phyloP scores from a whole-genome alignment of 768 basidiomycete genomes.

The Cantharellus anzutake region DNA sequence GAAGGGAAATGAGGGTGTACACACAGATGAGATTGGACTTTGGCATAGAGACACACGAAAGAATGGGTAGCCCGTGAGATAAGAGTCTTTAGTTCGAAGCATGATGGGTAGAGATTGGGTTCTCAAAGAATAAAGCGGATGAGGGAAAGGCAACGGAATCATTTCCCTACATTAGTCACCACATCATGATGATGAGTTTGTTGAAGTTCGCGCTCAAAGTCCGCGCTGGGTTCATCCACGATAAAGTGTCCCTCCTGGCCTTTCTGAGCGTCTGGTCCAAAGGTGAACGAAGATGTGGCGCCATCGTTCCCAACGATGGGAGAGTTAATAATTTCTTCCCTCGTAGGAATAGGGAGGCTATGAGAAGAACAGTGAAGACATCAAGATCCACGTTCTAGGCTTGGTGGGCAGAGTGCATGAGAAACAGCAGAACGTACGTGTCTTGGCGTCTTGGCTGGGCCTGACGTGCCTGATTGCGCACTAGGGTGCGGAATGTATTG shows the following conservation, averaged over 20 bases:
- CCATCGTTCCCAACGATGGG: slow-evolving; percentile 54
- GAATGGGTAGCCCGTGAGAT: too few species aligned
- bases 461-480: slow-evolving; percentile 63
- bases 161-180: too few species aligned
- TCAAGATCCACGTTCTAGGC: neutral
- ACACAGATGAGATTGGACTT: too few species aligned
- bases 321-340: slow-evolving; percentile 65
- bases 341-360: slow-evolving; percentile 60
- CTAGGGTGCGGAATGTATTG: slow-evolving; percentile 70
- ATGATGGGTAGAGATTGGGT: too few species aligned
- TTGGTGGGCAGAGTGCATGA: neutral
- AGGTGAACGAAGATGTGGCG: slow-evolving; percentile 49
- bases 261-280: slow-evolving; percentile 10
- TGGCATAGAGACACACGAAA: too few species aligned
- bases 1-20: too few species aligned
- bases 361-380: neutral
- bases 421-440: slow-evolving; percentile 27
- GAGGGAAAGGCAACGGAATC: too few species aligned
- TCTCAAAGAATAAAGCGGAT: too few species aligned
- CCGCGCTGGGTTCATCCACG: slow-evolving; percentile 71
- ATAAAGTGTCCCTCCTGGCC: slow-evolving; percentile 41
- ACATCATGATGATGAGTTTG: slow-evolving; percentile 14
- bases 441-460: slow-evolving; percentile 60
- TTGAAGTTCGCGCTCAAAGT: slow-evolving; percentile 73
- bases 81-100: too few species aligned